Percentiles rank a stretch among this genome's conserved stretches.
Conservation (phyloP, 139 green algal genomes). For the Volvox reticuliferus region DNA sequence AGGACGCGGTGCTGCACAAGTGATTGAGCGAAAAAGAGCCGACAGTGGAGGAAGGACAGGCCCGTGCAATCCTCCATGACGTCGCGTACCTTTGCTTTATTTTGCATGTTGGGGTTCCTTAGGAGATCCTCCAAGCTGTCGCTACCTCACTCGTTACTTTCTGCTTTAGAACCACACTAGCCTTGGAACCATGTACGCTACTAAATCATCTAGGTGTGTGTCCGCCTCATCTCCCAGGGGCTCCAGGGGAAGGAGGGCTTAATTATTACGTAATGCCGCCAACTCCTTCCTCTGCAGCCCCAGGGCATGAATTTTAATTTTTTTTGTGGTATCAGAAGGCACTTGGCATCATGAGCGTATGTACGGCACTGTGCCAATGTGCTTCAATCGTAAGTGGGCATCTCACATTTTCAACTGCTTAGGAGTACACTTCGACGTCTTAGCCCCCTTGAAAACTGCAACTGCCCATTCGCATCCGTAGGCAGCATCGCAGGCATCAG, state of each 20-base stretch:
- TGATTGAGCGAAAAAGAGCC: no score
- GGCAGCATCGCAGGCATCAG: slow-evolving; percentile 52
- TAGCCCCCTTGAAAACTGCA: neutral
- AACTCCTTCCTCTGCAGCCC: no score
- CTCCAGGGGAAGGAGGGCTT: no score
- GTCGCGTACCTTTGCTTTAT: neutral
- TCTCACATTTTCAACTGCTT: neutral
- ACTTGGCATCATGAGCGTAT: neutral
- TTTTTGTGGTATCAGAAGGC: neutral
- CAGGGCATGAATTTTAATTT: neutral
- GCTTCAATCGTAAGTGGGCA: neutral
- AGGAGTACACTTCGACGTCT: neutral
- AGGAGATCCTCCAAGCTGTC: neutral
- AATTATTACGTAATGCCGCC: no score
- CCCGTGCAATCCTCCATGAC: neutral
- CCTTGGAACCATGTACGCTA: no score
- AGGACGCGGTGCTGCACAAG: no score
- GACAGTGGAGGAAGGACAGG: neutral
- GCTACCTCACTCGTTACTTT: no score
- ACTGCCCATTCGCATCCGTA: neutral
- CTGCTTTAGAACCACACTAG: no score
- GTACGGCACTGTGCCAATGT: neutral
- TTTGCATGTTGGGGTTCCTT: neutral
- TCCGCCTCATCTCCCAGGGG: no score
- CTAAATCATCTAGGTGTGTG: no score